These are phyloP conservation scores for Alternaria sp. DNA, from an alignment of 2,329 filamentous ascomycete species.

Conservation along the genomic window DNA sequence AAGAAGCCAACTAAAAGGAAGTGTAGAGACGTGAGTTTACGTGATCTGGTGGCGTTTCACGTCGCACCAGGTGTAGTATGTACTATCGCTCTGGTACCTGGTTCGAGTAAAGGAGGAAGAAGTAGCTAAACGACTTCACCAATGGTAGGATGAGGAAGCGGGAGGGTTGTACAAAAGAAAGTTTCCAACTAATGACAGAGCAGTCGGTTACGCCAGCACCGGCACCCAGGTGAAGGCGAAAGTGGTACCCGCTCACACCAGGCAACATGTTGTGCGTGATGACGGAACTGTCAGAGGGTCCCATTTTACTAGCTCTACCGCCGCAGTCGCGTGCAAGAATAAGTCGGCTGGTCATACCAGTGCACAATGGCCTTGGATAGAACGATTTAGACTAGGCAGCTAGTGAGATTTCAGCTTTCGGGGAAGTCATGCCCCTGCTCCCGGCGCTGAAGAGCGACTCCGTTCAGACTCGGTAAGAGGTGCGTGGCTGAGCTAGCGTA, in stretches of 20 bases:
- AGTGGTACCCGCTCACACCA: slow-evolving; percentile 19
- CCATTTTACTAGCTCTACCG: slow-evolving; percentile 45
- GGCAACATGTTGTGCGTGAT: slow-evolving; percentile 27
- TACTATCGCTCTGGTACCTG: background rate
- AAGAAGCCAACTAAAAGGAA: slow-evolving; percentile 2
- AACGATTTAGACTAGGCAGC: slow-evolving; percentile 20
- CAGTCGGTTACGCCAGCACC: slow-evolving; percentile 19
- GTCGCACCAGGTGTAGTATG: slow-evolving; percentile 2
- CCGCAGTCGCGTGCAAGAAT: slow-evolving; percentile 43
- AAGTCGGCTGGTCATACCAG: slow-evolving; percentile 14
- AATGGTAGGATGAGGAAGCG: slow-evolving; percentile 16
- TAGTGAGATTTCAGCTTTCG: slow-evolving; percentile 31
- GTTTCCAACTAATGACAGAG: slow-evolving; percentile 22
- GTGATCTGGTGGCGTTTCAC: slow-evolving; percentile 7
- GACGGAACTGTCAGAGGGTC: slow-evolving; percentile 30
- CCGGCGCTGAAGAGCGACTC: slow-evolving; percentile 31
- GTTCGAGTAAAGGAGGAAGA: slow-evolving; percentile 5
- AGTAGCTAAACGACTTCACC: slow-evolving; percentile 18
- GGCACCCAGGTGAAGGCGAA: slow-evolving; percentile 15
- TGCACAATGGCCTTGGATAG: slow-evolving; percentile 17
- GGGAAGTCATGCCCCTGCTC: slow-evolving; percentile 41
- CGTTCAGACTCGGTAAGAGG: slow-evolving; percentile 28
- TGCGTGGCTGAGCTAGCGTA: slow-evolving; percentile 36
- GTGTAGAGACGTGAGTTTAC: background rate
- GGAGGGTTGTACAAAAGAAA: slow-evolving; percentile 22